phyloP scores from a whole-genome alignment of 768 basidiomycete species.

The Agaricus bisporus region DNA sequence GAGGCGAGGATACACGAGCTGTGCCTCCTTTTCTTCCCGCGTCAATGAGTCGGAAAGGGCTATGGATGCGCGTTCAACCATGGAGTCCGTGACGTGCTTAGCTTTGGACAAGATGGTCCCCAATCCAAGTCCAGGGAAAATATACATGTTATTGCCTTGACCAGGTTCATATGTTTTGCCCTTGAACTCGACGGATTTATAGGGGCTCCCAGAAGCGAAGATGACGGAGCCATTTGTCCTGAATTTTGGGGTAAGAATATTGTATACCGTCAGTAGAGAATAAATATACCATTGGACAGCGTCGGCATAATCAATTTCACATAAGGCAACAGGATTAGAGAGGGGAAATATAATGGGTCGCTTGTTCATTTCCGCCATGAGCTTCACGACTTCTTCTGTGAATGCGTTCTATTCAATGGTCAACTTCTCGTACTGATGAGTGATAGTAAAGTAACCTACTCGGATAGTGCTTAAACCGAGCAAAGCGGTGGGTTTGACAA shows the following conservation, averaged over 20 bases:
- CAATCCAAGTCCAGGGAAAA: constrained; percentile 57
- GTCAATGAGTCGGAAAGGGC: constrained; percentile 54
- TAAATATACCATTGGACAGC: constrained; percentile 48
- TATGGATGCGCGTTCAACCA: constrained; percentile 64
- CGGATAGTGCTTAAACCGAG: constrained; percentile 64
- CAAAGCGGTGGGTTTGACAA: constrained; percentile 73
- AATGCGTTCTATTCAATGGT: constrained; percentile 46
- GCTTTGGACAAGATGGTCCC: constrained; percentile 56
- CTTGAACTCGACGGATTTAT: constrained; percentile 42
- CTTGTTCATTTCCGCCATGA: constrained; percentile 58
- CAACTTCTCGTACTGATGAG: not conserved
- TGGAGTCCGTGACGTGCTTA: constrained; percentile 53
- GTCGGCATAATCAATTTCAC: constrained; percentile 55
- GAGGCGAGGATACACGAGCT: constrained; percentile 65
- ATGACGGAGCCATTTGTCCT: constrained; percentile 63
- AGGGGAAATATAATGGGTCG: constrained; percentile 82
- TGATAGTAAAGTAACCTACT: constrained; percentile 18
- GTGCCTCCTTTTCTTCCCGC: constrained; percentile 44
- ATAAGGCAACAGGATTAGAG: constrained; percentile 62
- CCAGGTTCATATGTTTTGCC: constrained; percentile 53
- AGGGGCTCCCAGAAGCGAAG: constrained; percentile 73
- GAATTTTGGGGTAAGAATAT: not conserved
- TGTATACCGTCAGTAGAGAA: not conserved
- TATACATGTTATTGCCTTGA: constrained; percentile 81
- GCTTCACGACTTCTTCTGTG: constrained; percentile 51